Percentiles rank a stretch among this genome's conserved stretches.
These are phyloP conservation scores for Colletotrichum sp. DNA, from an alignment of 2,329 filamentous ascomycete genomes.

Conservation along the genomic window DNA sequence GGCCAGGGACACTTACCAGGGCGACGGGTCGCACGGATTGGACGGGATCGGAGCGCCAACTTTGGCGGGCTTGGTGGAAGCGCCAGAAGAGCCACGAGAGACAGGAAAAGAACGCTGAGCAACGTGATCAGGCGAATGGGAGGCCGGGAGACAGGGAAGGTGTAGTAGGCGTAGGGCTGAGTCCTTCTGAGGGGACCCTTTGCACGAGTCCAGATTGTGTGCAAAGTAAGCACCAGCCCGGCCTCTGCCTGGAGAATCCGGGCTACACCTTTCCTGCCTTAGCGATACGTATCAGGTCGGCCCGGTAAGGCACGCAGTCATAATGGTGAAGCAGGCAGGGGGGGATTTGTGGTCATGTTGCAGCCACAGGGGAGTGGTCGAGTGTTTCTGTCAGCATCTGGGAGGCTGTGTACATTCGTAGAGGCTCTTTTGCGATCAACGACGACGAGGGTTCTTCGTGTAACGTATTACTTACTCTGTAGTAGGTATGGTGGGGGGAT, in stretches of 20 bases:
- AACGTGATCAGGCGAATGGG: background rate
- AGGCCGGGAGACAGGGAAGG: background rate
- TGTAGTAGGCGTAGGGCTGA: constrained; percentile 14
- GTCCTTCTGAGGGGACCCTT: background rate
- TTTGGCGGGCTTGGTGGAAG: background rate
- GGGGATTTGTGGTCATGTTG: background rate
- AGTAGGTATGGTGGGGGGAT: background rate
- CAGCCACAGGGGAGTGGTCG: background rate
- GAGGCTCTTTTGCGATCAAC: background rate
- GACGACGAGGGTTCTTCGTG: background rate
- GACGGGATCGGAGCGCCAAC: background rate
- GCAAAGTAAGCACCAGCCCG: constrained; percentile 19
- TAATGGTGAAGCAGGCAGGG: background rate
- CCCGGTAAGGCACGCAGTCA: background rate
- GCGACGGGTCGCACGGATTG: constrained; percentile 10
- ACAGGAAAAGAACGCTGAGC: constrained; percentile 4
- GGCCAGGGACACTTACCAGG: constrained; percentile 3
- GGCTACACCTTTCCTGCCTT: background rate
- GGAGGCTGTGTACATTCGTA: constrained; percentile 8
- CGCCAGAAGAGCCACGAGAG: background rate
- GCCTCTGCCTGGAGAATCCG: background rate
- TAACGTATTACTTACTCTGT: background rate
- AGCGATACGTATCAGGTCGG: constrained; percentile 15
- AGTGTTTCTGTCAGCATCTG: constrained; percentile 12
- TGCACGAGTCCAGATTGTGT: background rate